Percentiles rank a stretch among this genome's conserved stretches.
Evolutionary conservation across 2,329 filamentous ascomycete species (phyloP).

Genomic region (Colletotrichum kahawae): DNA sequence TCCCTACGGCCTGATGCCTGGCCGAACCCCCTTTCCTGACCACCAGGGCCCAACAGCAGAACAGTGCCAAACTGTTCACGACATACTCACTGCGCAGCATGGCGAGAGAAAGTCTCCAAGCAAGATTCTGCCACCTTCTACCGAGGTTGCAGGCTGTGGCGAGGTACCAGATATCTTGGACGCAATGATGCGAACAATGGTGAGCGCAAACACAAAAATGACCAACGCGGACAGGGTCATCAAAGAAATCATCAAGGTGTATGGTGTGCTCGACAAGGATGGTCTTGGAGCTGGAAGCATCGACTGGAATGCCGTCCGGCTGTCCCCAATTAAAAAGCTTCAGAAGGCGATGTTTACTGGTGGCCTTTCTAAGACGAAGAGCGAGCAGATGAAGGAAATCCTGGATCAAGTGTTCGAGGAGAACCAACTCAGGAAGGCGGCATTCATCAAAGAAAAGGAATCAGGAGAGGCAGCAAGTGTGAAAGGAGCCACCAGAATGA

Average conservation of each 20-base stretch:
- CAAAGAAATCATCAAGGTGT: constrained; percentile 65
- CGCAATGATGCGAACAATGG: constrained; percentile 56
- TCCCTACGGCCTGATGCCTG: constrained; percentile 59
- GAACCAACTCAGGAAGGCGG: constrained; percentile 55
- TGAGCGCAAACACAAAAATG: constrained; percentile 57
- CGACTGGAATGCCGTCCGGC: constrained; percentile 74
- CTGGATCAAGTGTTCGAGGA: constrained; percentile 75
- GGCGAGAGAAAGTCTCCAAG: constrained; percentile 68
- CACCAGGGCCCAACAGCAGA: constrained; percentile 68
- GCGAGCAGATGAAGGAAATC: constrained; percentile 74
- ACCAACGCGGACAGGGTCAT: constrained; percentile 68
- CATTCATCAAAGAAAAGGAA: constrained; percentile 47
- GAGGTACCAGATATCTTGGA: constrained; percentile 61
- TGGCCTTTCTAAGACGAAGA: constrained; percentile 74
- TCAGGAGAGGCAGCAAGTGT: constrained; percentile 46
- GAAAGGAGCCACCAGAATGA: constrained; percentile 43
- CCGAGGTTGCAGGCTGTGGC: constrained; percentile 72
- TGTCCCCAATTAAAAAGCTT: constrained; percentile 64
- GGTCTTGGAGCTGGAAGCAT: constrained; percentile 73
- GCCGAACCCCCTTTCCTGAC: constrained; percentile 70
- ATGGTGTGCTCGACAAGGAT: constrained; percentile 65
- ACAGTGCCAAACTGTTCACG: constrained; percentile 73
- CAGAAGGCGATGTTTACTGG: constrained; percentile 72
- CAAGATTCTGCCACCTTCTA: constrained; percentile 72
- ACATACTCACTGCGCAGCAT: constrained; percentile 69